phyloP scores from a whole-genome alignment of 2,329 filamentous ascomycete genomes.

The Botryotinia globosa region DNA sequence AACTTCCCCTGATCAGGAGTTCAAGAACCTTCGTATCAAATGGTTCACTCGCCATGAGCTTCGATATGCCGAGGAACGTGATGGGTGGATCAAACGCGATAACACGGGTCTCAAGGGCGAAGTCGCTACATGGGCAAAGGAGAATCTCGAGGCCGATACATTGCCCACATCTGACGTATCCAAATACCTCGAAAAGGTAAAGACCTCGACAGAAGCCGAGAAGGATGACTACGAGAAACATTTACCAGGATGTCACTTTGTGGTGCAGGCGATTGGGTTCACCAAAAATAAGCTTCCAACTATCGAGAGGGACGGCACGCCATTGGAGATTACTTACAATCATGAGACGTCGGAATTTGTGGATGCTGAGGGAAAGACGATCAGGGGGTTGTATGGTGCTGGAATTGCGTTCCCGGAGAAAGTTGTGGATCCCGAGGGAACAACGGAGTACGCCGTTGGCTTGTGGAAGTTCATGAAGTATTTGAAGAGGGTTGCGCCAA shows the following conservation, averaged over 20 bases:
- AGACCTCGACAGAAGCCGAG: constrained; percentile 40
- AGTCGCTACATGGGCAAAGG: constrained; percentile 57
- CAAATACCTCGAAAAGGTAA: constrained; percentile 34
- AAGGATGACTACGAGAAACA: constrained; percentile 45
- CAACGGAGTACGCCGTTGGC: constrained; percentile 60
- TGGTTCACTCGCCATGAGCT: constrained; percentile 62
- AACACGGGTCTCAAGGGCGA: constrained; percentile 64
- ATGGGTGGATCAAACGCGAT: constrained; percentile 62
- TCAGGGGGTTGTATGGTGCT: constrained; percentile 57
- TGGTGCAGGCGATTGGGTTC: constrained; percentile 61
- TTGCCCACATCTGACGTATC: constrained; percentile 40
- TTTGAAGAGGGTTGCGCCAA: constrained; percentile 52
- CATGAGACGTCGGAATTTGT: constrained; percentile 46
- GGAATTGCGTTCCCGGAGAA: constrained; percentile 63
- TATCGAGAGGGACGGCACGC: constrained; percentile 40
- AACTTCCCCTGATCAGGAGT: background rate
- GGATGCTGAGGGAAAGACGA: constrained; percentile 42
- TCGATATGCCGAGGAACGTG: constrained; percentile 59
- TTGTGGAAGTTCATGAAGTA: constrained; percentile 66
- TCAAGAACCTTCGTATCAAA: constrained; percentile 51
- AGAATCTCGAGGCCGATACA: constrained; percentile 54
- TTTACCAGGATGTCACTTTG: constrained; percentile 50
- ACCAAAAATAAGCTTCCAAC: constrained; percentile 49
- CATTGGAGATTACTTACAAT: constrained; percentile 37
- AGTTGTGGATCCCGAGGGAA: constrained; percentile 58